phyloP scores from a whole-genome alignment of 306 rosid genomes.

The Gastrolobium villosum region DNA sequence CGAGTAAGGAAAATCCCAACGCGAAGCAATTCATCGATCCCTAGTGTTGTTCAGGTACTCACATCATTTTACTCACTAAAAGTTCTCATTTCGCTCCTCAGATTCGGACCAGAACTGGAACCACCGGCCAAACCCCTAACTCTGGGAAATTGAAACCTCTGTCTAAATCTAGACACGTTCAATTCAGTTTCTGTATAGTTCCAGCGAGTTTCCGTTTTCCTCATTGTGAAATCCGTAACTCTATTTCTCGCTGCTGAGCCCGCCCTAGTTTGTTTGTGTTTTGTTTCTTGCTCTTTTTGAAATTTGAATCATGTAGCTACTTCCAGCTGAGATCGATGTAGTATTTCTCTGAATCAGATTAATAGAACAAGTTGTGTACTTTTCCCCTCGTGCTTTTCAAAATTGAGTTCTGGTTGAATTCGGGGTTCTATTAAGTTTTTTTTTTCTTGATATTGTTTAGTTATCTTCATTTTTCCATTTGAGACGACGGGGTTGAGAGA shows the following conservation, averaged over 20 bases:
- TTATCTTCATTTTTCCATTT: constrained; percentile 3
- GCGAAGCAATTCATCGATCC: constrained; percentile 35
- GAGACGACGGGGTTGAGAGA: constrained; percentile 8
- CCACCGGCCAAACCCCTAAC: constrained; percentile 1
- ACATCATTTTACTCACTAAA: constrained; percentile 1
- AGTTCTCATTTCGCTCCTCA: neutral
- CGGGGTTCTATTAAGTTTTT: neutral
- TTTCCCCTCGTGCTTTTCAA: neutral
- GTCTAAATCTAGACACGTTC: constrained; percentile 9
- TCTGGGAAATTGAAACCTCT: constrained; percentile 24
- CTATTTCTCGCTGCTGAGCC: constrained; percentile 33
- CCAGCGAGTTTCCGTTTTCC: neutral
- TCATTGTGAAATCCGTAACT: constrained; percentile 1
- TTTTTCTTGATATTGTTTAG: neutral
- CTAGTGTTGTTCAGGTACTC: constrained; percentile 54
- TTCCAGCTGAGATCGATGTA: constrained; percentile 54
- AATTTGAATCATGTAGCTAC: neutral
- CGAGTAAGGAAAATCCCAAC: constrained; percentile 11
- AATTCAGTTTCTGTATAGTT: neutral
- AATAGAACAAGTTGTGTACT: neutral
- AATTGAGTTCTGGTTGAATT: constrained; percentile 17
- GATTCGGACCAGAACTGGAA: neutral
- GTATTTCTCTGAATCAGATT: constrained; percentile 27
- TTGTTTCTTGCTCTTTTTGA: constrained; percentile 38
- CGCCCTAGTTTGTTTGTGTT: constrained; percentile 27